Base-by-base conservation (phyloP, 2,329 filamentous ascomycete species). In the Clonostachys rosea region DNA sequence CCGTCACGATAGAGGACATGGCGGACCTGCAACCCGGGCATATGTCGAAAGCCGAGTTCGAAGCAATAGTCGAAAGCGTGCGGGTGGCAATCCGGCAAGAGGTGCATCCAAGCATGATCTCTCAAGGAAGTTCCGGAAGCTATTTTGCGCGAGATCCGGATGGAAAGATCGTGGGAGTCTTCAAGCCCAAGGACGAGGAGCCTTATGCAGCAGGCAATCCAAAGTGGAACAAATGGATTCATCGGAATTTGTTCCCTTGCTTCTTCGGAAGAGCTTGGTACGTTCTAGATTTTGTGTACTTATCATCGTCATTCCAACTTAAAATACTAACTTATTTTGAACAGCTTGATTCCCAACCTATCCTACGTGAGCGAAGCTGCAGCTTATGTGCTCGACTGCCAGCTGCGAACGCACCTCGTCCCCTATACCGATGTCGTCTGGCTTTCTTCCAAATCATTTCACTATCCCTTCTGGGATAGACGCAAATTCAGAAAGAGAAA, bases 151-250 rank as follows among this genome's bases (percentile, higher is more conserved):
- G 91, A 49, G 95, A 96, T 59, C 81, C 81, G 2, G 86, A 92
- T 48, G 94, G 94, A 45, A 96, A 95, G 71, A 89, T 96, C 14
- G 90, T 99, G 5, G 94, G 91, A 35, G 94, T 99, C 5, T 99
- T 99, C 72, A 99, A 99, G 66, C 94, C 94, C 40, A 99, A 99
- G 69, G 94, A 99, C 58, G 94, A 99, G 70, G 95, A 99, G 66
- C 94, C 94, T 1, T 99, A 96, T 62, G 94, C 94, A 2, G 94
- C 89, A 34, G 87, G 90, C 56, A 99, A 99, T 62, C 94, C 94
- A 6, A 99, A 99, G 66, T 97, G 92, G 92, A 97, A 95, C 57
- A 99, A 99, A 69, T 99, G 94, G 94, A 91, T 99, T 71, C 94
- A 99, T 66, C 80, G 94, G 53, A 99, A 99, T 64, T 65, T 99